A percentile compares a stretch with the other conserved stretches of the same genome.
These are phyloP conservation scores for Dalbergia oliveri DNA, from an alignment of 306 rosid genomes.

Conservation along the genomic window DNA sequence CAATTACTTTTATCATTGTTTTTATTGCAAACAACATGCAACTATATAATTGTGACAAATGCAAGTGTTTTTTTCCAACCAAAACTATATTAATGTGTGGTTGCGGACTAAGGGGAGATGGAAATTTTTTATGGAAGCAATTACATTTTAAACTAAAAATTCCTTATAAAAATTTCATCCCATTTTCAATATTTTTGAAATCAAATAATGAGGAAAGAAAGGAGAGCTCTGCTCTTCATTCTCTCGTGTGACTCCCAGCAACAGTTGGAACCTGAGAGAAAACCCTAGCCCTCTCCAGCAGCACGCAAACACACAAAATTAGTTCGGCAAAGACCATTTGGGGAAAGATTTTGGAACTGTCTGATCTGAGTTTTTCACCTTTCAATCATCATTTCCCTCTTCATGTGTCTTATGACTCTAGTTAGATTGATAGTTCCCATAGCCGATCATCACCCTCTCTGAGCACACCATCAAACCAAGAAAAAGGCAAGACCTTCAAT, in stretches of 20 bases:
- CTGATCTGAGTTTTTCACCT: not conserved
- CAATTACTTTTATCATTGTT: too few relatives aligned
- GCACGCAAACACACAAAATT: not conserved
- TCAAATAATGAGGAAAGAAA: not conserved
- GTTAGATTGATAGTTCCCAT: conserved; percentile 5
- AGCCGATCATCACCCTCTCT: conserved; percentile 9
- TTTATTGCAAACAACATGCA: too few relatives aligned
- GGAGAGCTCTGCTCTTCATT: not conserved
- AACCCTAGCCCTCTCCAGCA: conserved; percentile 28
- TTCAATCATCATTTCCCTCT: conserved; percentile 2
- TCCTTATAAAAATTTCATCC: too few relatives aligned
- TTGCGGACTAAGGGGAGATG: too few relatives aligned
- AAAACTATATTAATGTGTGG: too few relatives aligned
- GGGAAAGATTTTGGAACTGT: not conserved
- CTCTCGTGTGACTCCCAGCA: not conserved
- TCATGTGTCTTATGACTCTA: not conserved
- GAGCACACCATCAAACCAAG: conserved; percentile 4
- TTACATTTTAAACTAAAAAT: too few relatives aligned
- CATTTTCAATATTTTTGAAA: too few relatives aligned
- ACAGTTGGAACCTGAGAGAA: not conserved
- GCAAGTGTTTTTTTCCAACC: too few relatives aligned
- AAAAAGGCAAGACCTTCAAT: conserved; percentile 51
- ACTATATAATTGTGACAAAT: too few relatives aligned
- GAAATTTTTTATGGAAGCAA: too few relatives aligned
- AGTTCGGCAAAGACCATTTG: not conserved